A percentile compares a stretch with the other conserved stretches of the same genome.
Evolutionary conservation across 257 asterid genomes (phyloP).

Genomic region (Solanum ossicruentum): DNA sequence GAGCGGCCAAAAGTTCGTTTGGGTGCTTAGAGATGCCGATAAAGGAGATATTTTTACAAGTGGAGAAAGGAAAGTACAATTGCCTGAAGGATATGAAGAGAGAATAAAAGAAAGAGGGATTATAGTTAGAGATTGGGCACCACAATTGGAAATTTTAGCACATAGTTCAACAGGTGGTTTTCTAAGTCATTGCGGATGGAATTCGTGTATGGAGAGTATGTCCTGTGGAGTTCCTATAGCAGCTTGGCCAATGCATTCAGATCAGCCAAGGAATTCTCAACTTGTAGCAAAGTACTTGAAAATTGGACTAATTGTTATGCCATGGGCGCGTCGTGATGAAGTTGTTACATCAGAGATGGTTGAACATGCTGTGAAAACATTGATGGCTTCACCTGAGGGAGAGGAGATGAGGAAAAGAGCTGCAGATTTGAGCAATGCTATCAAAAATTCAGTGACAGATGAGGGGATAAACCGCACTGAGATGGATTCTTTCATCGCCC

Average conservation of each 20-base stretch:
- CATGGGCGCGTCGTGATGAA: slow-evolving; percentile 17
- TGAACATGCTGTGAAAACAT: slow-evolving; percentile 11
- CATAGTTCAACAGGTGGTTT: slow-evolving; percentile 24
- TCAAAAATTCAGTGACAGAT: slow-evolving; percentile 16
- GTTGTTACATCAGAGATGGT: slow-evolving; percentile 13
- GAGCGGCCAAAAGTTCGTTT: slow-evolving; percentile 17
- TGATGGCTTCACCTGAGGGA: slow-evolving; percentile 30
- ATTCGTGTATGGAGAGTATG: slow-evolving; percentile 55
- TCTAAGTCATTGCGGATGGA: slow-evolving; percentile 63
- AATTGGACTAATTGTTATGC: slow-evolving; percentile 30
- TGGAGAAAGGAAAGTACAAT: neutral
- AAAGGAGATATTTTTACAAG: slow-evolving; percentile 2
- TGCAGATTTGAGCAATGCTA: slow-evolving; percentile 22
- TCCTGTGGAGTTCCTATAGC: slow-evolving; percentile 48
- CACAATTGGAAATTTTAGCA: neutral
- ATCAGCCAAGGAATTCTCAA: slow-evolving; percentile 43
- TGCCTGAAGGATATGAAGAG: slow-evolving; percentile 5
- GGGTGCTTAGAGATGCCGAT: slow-evolving; percentile 39
- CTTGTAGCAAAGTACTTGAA: slow-evolving; percentile 22
- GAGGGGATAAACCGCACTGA: slow-evolving; percentile 24
- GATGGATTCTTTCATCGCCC: slow-evolving; percentile 25
- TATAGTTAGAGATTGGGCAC: slow-evolving; percentile 8
- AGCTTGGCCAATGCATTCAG: slow-evolving; percentile 65
- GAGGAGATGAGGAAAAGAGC: slow-evolving; percentile 27
- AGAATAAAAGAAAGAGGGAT: neutral